Conservation (phyloP, 345 rosid genomes). For the Eutrema japonicum region DNA sequence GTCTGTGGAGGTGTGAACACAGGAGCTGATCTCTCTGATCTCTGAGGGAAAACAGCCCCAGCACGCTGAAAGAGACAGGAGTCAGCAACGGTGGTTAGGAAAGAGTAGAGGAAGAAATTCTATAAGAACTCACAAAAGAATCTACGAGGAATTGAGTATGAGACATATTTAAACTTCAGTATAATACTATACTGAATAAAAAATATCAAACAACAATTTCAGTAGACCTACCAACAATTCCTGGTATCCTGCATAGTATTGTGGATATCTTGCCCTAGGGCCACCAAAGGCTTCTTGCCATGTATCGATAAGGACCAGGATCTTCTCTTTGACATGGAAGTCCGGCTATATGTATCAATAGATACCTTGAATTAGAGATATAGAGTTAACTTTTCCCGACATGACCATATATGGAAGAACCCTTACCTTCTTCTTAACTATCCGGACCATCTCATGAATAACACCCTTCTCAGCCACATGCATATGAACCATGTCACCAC, state of each 20-base stretch:
- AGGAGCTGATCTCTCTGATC: conserved; percentile 88
- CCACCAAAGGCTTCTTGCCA: conserved; percentile 99
- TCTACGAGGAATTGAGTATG: background rate
- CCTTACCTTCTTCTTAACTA: conserved; percentile 88
- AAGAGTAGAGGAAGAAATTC: conserved; percentile 22
- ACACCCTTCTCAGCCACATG: conserved; percentile 97
- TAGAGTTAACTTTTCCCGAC: conserved; percentile 18
- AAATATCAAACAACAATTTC: conserved; percentile 17
- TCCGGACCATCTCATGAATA: conserved; percentile 94
- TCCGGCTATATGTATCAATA: conserved; percentile 67
- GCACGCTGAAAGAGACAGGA: conserved; percentile 72
- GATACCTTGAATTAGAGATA: conserved; percentile 40
- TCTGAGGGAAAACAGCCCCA: conserved; percentile 97
- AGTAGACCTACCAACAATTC: conserved; percentile 82
- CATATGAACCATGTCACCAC: conserved; percentile 99
- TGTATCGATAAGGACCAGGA: conserved; percentile 80
- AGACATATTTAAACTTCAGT: background rate
- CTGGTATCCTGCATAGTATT: conserved; percentile 94
- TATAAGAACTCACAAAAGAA: conserved; percentile 20
- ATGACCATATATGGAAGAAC: conserved; percentile 29
- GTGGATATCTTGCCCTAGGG: conserved; percentile 96
- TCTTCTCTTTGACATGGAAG: conserved; percentile 92
- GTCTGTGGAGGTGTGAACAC: conserved; percentile 96
- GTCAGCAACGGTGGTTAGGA: conserved; percentile 15
- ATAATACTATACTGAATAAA: conserved; percentile 17